Evolutionary conservation across 1,284 basidiomycete genomes (phyloP).

Genomic region (Boletus sp.): DNA sequence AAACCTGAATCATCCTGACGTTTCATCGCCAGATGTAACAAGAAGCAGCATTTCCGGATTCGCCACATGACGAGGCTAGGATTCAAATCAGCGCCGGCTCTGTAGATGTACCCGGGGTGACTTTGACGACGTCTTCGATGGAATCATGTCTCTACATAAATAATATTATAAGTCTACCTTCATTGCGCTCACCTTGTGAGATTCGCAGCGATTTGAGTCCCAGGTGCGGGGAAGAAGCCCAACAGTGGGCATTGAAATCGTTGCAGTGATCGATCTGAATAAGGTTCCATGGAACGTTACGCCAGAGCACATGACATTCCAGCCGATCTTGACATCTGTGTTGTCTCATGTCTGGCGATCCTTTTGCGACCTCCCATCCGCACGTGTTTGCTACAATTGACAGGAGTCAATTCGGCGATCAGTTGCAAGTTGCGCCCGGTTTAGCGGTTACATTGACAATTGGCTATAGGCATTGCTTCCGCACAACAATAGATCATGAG

Average conservation of each 20-base stretch:
- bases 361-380: neutral
- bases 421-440: slow-evolving; percentile 8
- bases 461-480: neutral
- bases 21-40: neutral
- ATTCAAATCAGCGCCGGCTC: neutral
- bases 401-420: slow-evolving; percentile 7
- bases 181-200: neutral
- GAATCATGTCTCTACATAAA: neutral
- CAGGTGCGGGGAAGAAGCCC: neutral
- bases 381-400: neutral
- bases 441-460: neutral
- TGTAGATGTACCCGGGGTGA: neutral
- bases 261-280: neutral
- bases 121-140: neutral
- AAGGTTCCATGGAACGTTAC: neutral
- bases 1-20: neutral
- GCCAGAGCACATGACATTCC: neutral
- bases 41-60: neutral
- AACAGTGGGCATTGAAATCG: neutral
- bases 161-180: neutral
- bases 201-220: neutral
- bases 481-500: neutral
- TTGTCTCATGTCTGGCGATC: neutral
- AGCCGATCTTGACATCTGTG: slow-evolving; percentile 1
- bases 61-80: neutral